Base-by-base conservation (phyloP, 129 eudicot species). In the Tanacetum coccineum region DNA sequence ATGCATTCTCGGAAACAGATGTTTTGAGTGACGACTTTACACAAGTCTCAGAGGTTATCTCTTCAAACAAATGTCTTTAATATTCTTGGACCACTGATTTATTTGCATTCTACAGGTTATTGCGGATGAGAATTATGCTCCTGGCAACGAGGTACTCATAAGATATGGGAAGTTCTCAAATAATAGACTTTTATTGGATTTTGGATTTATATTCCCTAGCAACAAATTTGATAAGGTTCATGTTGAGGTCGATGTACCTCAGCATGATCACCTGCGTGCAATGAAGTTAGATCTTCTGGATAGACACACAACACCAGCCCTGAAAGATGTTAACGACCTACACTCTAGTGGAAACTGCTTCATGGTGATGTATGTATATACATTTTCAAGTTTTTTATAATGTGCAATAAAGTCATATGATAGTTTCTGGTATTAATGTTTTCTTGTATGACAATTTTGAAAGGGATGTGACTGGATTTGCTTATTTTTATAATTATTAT, bases 91-190 rank as follows among this genome's bases (percentile, higher is more conserved):
- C 28, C 63, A 8, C 12, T 22, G 8, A 59, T 62, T 20, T 22
- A 13, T 32, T 47, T 74, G 66, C 28, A 9, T 26, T 42, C 6
- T 58, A 70, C 82, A 87, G 95, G 95, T 91, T 77, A 70, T 87
- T 78, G 84, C 95, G 18, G 95, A 91, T 81, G 84, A 84, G 49
- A 74, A 77, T 59, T 87, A 85, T 59, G 84, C 89, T 73, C 85
- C 88, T 50, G 95, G 95, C 50, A 90, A 91, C 69, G 86, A 91
- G 96, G 82, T 89, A 64, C 63, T 86, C 39, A 88, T 92, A 76
- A 82, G 96, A 63, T 92, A 92, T 49, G 96, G 96, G 45, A 92
- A 82, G 66, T 86, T 86, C 70, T 82, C 96, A 9, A 92, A 92
- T 69, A 78, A 84, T 49, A 81, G 83, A 47, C 91, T 92, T 63